Evolutionary conservation across 148 eudicot species (phyloP).

Genomic region (Rhododendron henanense): DNA sequence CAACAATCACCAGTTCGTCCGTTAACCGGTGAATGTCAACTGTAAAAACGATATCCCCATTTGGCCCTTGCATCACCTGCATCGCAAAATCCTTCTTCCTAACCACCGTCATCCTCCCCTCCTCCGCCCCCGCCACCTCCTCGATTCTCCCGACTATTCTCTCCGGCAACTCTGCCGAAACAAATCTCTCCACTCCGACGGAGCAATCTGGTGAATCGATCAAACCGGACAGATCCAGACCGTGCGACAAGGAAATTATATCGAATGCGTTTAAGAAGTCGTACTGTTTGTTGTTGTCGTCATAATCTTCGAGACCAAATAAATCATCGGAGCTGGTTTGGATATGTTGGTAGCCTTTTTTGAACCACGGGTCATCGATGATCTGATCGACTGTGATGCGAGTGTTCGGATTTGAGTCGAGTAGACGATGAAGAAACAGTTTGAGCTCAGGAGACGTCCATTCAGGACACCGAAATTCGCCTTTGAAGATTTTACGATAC

Average conservation of each 20-base stretch:
- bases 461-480: slow-evolving; percentile 55
- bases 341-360: slow-evolving; percentile 34
- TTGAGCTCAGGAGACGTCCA: slow-evolving; percentile 58
- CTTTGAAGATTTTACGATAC: slow-evolving; percentile 64
- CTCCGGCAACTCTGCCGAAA: slow-evolving; percentile 39
- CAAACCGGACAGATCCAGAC: slow-evolving; percentile 52
- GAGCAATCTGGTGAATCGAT: slow-evolving; percentile 20
- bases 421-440: slow-evolving; percentile 35
- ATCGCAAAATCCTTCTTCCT: too few species aligned
- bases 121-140: slow-evolving; percentile 38
- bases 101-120: slow-evolving; percentile 16
- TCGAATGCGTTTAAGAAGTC: slow-evolving; percentile 55
- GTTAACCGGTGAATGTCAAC: too few species aligned
- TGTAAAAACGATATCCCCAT: too few species aligned
- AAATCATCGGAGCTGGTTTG: neutral
- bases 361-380: slow-evolving; percentile 57
- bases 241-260: slow-evolving; percentile 57
- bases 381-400: slow-evolving; percentile 60
- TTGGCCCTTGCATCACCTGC: too few species aligned
- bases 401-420: slow-evolving; percentile 56
- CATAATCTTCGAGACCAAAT: slow-evolving; percentile 1
- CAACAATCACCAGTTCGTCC: too few species aligned
- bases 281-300: neutral
- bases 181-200: slow-evolving; percentile 35
- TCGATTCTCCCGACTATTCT: slow-evolving; percentile 40